Evolutionary conservation across 768 basidiomycete species (phyloP).

Genomic region (Austroboletus eburneus): DNA sequence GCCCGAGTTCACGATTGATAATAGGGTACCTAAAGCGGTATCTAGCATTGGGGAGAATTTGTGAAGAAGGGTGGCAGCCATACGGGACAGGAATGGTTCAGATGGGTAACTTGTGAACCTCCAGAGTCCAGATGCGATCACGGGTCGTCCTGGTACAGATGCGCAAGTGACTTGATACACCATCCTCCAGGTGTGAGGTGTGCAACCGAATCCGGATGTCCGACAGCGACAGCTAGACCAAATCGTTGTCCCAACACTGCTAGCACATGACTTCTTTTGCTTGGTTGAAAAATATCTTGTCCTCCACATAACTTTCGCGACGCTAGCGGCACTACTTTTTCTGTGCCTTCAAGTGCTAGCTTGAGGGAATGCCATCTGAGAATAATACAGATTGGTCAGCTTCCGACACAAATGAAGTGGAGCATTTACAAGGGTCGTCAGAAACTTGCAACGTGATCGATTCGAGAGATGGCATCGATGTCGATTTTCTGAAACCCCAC

Average conservation of each 20-base stretch:
- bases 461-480: not conserved
- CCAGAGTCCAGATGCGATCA: conserved; percentile 5
- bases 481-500: not conserved
- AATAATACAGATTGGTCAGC: not conserved
- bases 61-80: not conserved
- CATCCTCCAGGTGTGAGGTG: not conserved
- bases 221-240: not conserved
- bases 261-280: not conserved
- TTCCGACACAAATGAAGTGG: not conserved
- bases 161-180: conserved; percentile 9
- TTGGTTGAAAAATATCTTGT: not conserved
- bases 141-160: conserved; percentile 2
- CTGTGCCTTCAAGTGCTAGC: not conserved
- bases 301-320: not conserved
- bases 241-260: conserved; percentile 1
- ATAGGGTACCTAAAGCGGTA: not conserved
- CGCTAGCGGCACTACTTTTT: not conserved
- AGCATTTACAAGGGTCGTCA: conserved; percentile 2
- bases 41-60: not conserved
- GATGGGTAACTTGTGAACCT: conserved; percentile 8
- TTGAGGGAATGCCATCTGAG: not conserved
- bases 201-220: not conserved
- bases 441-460: not conserved
- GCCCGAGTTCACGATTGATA: not conserved
- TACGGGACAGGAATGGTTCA: conserved; percentile 6